A percentile compares a stretch with the other conserved stretches of the same genome.
Evolutionary conservation across 768 basidiomycete genomes (phyloP).

Genomic region (Russula sp.): DNA sequence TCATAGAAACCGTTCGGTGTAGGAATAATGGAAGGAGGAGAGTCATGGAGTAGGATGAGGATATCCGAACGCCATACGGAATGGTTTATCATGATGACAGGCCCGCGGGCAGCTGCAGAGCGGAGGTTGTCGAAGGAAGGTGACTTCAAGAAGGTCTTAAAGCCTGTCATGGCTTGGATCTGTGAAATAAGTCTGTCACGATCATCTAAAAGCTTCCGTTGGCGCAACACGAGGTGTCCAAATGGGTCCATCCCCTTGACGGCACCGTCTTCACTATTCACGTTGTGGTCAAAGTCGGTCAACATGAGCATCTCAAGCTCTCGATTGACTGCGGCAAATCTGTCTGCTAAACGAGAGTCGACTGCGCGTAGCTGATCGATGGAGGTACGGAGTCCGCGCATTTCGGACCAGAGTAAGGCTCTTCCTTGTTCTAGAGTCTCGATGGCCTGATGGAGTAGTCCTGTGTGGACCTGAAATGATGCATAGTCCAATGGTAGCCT

Average conservation of each 20-base stretch:
- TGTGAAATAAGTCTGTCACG: background rate
- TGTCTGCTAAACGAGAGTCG: background rate
- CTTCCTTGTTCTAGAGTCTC: background rate
- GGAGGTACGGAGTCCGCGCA: background rate
- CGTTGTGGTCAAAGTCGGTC: background rate
- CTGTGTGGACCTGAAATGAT: background rate
- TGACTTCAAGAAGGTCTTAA: background rate
- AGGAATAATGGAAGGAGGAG: slow-evolving; percentile 31
- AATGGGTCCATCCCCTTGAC: slow-evolving; percentile 18
- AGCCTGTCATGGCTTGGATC: background rate
- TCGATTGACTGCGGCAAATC: background rate
- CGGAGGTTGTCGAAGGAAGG: background rate
- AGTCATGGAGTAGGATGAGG: background rate
- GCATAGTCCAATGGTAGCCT: background rate
- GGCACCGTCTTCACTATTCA: background rate
- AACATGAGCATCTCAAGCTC: background rate
- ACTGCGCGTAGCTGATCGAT: background rate
- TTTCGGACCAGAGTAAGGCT: background rate
- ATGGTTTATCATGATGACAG: background rate
- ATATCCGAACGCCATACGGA: background rate
- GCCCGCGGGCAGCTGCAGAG: background rate
- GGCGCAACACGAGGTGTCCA: slow-evolving; percentile 25
- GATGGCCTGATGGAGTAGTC: background rate
- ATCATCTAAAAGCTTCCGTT: background rate
- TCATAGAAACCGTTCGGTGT: slow-evolving; percentile 36